Base-by-base conservation (phyloP, 169 alveolate genomes). In the Neospora caninum region DNA sequence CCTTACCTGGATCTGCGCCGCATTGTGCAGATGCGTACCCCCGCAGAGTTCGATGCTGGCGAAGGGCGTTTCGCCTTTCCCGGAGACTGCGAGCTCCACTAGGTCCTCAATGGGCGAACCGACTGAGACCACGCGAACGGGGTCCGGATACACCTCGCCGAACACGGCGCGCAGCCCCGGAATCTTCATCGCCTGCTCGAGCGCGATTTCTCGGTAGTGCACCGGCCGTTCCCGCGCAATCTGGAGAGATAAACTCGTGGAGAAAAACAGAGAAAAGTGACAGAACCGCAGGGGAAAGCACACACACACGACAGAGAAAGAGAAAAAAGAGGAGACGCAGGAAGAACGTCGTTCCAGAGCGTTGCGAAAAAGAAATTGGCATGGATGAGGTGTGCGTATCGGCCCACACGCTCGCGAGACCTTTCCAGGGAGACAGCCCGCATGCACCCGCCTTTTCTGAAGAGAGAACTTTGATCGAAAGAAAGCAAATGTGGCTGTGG, bases 111-210 rank as follows among this genome's bases (percentile, higher is more conserved):
- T 96, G 88, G 94, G 96, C 49, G 96, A 95, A 41, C 98, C 98
- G 54, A 98, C 98, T 73, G 97, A 94, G 38, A 98, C 98, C 34
- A 98, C 99, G n/a, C 99, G 96, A 54, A 98, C 99, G 22, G 97
- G 97, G 87, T 98, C 98, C 13, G 99, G 99, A 96, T 98, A 98
- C 70, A 96, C 96, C 94, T 98, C 99, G 58, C 98, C 98, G 94
- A 98, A 98, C 54, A 98, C 97, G 20, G 98, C 97, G 86, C 98
- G 94, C 82, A 96, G 95, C 22, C 97, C 96, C 0, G 91, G 91
- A 73, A 96, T 95, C 22, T 91, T 95, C 95, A 91, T 88, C 18
- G 97, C 97, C 31, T 86, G 41, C 83, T 84, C 94, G 53, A 95
- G 73, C 7, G 96, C 95, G 64, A 96, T 94, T 41, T 93, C 95